Evolutionary conservation across 148 eudicot genomes (phyloP).

Genomic region (Persicaria tinctoria): DNA sequence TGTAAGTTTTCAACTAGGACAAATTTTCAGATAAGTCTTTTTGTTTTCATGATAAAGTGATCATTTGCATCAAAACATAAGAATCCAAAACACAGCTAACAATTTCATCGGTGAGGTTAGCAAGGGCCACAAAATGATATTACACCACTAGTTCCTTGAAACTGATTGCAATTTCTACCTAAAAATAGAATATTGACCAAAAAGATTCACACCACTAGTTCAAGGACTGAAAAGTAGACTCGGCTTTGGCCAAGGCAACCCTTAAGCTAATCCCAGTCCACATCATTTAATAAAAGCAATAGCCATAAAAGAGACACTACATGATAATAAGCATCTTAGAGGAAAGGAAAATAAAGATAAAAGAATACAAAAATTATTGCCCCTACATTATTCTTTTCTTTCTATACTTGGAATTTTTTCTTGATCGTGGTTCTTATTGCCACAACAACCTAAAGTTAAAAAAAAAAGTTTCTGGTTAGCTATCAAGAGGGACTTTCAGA

Average conservation of each 20-base stretch:
- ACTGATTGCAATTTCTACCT: no score
- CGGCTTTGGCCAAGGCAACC: neutral
- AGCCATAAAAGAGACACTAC: neutral
- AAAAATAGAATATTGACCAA: neutral
- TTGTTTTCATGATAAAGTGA: constrained; percentile 1
- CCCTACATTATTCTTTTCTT: neutral
- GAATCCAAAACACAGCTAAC: neutral
- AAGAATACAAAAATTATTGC: neutral
- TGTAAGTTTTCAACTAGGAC: constrained; percentile 2
- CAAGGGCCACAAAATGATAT: neutral
- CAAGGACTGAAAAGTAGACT: neutral
- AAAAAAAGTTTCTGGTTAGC: no score
- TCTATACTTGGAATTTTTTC: neutral
- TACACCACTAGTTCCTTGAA: neutral
- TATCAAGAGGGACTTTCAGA: no score
- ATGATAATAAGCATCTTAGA: neutral
- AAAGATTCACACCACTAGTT: neutral
- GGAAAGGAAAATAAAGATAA: neutral
- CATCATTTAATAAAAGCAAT: neutral
- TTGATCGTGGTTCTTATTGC: neutral
- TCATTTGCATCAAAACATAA: neutral
- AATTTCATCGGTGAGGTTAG: neutral
- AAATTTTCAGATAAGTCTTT: neutral
- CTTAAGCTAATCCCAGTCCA: neutral
- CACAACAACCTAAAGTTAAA: no score